Evolutionary conservation across 129 eudicot genomes (phyloP).

Genomic region (Flaveria robusta): DNA sequence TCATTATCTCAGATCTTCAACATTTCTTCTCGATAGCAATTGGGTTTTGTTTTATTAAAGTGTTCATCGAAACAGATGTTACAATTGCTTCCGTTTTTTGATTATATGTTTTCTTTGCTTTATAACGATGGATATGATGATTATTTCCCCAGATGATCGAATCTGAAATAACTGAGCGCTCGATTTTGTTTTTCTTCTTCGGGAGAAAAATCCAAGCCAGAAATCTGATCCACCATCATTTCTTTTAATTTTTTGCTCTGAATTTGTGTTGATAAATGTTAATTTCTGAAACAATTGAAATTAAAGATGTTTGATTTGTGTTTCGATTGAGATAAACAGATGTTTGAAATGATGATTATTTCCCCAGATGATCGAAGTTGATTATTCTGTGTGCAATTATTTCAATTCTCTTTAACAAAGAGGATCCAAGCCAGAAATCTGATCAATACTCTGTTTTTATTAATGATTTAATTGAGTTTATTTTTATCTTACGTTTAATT

Average conservation of each 20-base stretch:
- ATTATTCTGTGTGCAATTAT: constrained; percentile 35
- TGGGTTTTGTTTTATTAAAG: background rate
- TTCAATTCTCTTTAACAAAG: background rate
- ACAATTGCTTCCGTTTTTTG: background rate
- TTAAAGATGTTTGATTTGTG: too few relatives aligned
- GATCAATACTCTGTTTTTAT: constrained; percentile 24
- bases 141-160: constrained; percentile 19
- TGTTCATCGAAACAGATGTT: background rate
- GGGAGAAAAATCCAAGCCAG: constrained; percentile 9
- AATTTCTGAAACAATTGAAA: too few relatives aligned
- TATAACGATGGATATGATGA: background rate
- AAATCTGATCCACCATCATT: background rate
- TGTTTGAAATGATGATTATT: constrained; percentile 36
- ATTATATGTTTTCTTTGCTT: too few relatives aligned
- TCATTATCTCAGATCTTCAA: too few relatives aligned
- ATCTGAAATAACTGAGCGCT: constrained; percentile 17
- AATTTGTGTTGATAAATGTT: too few relatives aligned
- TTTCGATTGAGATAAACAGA: background rate
- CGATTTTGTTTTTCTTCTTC: background rate
- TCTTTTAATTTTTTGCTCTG: background rate
- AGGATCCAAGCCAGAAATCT: constrained; percentile 53
- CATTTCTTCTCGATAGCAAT: background rate
- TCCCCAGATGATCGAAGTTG: constrained; percentile 45
- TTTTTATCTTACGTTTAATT: too few relatives aligned
- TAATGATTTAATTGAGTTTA: too few relatives aligned